phyloP scores from a whole-genome alignment of 768 basidiomycete genomes.

The Lentinula lateritia region DNA sequence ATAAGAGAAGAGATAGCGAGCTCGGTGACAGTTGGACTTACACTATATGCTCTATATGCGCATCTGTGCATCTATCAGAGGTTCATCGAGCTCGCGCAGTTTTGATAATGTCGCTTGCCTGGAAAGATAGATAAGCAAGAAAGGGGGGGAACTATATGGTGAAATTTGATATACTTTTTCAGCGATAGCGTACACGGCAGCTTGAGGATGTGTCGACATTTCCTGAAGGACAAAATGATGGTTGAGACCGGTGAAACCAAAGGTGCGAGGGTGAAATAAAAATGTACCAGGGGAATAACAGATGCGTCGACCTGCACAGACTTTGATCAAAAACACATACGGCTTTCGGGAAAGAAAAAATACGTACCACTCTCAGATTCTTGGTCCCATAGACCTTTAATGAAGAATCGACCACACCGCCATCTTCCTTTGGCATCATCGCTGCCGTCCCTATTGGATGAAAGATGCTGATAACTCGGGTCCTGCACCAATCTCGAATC shows the following conservation, averaged over 20 bases:
- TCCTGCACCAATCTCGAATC: background rate
- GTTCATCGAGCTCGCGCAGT: background rate
- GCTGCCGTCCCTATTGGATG: slow-evolving; percentile 18
- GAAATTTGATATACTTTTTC: background rate
- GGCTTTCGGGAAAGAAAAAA: background rate
- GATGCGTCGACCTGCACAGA: background rate
- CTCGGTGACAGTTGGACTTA: too few species aligned
- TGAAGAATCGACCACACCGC: slow-evolving; percentile 27
- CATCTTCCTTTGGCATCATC: slow-evolving; percentile 22
- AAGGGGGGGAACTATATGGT: background rate
- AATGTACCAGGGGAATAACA: background rate
- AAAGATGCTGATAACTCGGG: background rate
- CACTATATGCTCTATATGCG: too few species aligned
- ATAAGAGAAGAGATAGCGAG: too few species aligned
- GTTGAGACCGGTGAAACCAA: background rate
- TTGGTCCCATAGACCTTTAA: slow-evolving; percentile 26
- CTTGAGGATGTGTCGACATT: background rate
- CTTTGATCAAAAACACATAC: background rate
- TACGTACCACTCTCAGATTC: slow-evolving; percentile 23
- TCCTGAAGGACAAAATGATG: background rate
- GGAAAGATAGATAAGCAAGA: background rate
- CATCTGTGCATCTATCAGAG: background rate
- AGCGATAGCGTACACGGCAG: slow-evolving; percentile 4
- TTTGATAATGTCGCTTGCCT: background rate
- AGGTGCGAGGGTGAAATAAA: background rate